Evolutionary conservation across 148 eudicot genomes (phyloP), one percentile per base, ranked within the genome.

Genomic region (Agrostemma githago): DNA sequence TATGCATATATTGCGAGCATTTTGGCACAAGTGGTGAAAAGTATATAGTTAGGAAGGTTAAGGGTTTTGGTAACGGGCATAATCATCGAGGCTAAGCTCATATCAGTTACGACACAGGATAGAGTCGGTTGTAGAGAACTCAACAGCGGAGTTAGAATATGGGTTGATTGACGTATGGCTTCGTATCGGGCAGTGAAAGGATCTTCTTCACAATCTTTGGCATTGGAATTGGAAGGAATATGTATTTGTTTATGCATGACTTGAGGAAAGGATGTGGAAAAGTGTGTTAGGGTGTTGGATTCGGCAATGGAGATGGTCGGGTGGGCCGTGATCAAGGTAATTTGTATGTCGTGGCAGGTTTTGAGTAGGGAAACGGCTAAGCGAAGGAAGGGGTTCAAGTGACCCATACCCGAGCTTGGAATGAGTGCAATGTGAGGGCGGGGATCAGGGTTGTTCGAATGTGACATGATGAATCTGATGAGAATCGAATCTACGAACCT

Each of bases 321-420:
- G 56, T 77, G 57, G 17, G 79, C 40, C 8, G 75, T 77, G 1
- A 77, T 71, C 63, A 77, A 56, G 63, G 79, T 77, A 41, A 77
- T 17, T 40, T 54, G 26, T 19, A 54, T 38, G 20, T 64, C 62
- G 3, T 77, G 79, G 34, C 34, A 0, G 17, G 79, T 21, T 6
- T 34, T 43, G 12, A 77, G 71, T 5, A 26, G 34, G 34, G 70
- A 62, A 63, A 68, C 57, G 60, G 79, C 75, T 10, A 89, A 84
- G 8, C 96, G 90, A 51, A 91, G 96, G 83, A 79, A 83, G 0
- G 96, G 96, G 19, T 76, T 76, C 9, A 91, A 72, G 70, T 91
- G 96, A 61, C 93, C 96, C 86, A 87, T 86, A 43, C 96, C 93
- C 26, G 93, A 83, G 60, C 84, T 65, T 5, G 96, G 88, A 51